Evolutionary conservation across 768 basidiomycete genomes (phyloP).

Genomic region (Ramaria rubella): DNA sequence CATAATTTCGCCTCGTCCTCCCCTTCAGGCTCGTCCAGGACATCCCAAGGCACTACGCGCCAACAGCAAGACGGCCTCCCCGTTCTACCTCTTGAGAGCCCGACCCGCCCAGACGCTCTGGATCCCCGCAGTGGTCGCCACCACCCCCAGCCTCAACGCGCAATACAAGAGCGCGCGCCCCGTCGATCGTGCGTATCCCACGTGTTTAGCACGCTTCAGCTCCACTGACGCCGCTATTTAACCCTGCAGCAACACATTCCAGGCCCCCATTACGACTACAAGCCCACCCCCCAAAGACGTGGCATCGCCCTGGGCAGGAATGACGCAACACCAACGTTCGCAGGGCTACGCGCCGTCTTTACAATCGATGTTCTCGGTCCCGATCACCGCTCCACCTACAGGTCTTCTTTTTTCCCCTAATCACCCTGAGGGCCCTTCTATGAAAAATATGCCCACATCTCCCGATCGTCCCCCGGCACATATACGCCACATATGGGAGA

Average conservation of each 20-base stretch:
- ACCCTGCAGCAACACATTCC: constrained; percentile 31
- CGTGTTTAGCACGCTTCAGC: constrained; percentile 3
- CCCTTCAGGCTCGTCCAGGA: background rate
- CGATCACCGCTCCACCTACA: constrained; percentile 27
- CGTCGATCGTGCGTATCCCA: constrained; percentile 22
- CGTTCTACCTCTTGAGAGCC: constrained; percentile 59
- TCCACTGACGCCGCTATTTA: background rate
- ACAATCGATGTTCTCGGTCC: constrained; percentile 61
- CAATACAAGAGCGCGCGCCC: constrained; percentile 14
- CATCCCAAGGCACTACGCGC: background rate
- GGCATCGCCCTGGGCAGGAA: constrained; percentile 53
- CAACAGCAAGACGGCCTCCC: constrained; percentile 10
- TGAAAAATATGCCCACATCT: constrained; percentile 3
- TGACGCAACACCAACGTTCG: constrained; percentile 70
- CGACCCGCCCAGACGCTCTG: constrained; percentile 44
- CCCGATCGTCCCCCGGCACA: constrained; percentile 8
- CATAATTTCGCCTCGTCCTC: constrained; percentile 14
- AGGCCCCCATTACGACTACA: constrained; percentile 62
- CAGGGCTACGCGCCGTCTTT: constrained; percentile 76
- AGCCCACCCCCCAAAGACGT: constrained; percentile 54
- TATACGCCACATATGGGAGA: constrained; percentile 3
- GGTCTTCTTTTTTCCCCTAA: constrained; percentile 42
- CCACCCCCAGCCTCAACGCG: constrained; percentile 17
- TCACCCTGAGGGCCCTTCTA: constrained; percentile 20
- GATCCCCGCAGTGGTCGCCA: constrained; percentile 34